Conservation (phyloP, 768 basidiomycete genomes). For the Hebeloma cylindrosporum region DNA sequence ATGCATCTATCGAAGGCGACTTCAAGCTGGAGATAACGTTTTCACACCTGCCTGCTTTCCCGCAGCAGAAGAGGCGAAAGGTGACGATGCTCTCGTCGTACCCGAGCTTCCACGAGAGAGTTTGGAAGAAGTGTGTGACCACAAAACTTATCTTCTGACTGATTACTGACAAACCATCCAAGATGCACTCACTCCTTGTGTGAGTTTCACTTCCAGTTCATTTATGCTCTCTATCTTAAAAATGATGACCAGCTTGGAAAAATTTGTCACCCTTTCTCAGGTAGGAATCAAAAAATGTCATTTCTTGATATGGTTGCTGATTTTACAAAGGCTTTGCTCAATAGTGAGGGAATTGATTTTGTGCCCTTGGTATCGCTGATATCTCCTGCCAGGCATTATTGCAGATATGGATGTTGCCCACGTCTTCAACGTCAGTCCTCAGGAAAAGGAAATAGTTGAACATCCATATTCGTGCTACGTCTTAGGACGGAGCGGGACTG, state of each 20-base stretch:
- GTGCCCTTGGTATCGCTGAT: not conserved
- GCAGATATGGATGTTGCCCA: conserved; percentile 49
- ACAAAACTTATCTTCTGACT: not conserved
- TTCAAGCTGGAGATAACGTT: conserved; percentile 34
- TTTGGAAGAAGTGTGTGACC: conserved; percentile 45
- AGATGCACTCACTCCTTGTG: conserved; percentile 65
- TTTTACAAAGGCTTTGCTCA: conserved; percentile 22
- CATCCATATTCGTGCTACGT: conserved; percentile 63
- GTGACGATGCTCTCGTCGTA: conserved; percentile 12
- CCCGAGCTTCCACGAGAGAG: conserved; percentile 44
- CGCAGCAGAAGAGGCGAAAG: conserved; percentile 26
- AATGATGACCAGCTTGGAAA: conserved; percentile 37
- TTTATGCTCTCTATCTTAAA: not conserved
- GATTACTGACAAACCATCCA: not conserved
- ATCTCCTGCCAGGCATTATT: conserved; percentile 41
- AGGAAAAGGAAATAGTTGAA: conserved; percentile 59
- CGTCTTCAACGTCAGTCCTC: conserved; percentile 43
- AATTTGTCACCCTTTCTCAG: conserved; percentile 43
- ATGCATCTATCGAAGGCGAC: conserved; percentile 48
- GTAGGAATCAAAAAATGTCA: conserved; percentile 22
- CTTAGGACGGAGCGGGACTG: conserved; percentile 71
- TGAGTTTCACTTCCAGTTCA: conserved; percentile 30
- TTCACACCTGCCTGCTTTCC: conserved; percentile 54
- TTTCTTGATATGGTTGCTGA: not conserved
- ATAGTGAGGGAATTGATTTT: conserved; percentile 15